Evolutionary conservation across 2,329 filamentous ascomycete species (phyloP).

Genomic region (Phialophora chinensis): DNA sequence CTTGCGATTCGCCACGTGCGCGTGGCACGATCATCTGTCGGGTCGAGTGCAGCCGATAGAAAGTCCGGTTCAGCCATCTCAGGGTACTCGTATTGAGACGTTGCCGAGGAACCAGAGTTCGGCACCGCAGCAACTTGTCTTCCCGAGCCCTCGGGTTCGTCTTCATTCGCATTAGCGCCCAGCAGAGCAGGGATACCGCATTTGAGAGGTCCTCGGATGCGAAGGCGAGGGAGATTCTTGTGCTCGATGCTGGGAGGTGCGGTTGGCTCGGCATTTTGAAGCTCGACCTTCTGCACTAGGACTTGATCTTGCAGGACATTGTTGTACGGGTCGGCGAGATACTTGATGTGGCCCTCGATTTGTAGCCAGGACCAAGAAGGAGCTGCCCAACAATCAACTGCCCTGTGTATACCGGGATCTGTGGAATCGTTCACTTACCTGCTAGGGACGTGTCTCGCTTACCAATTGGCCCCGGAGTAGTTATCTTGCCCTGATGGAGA

Average conservation of each 20-base stretch:
- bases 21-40: neutral
- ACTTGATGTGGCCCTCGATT: neutral
- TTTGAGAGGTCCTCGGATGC: neutral
- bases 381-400: neutral
- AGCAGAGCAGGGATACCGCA: neutral
- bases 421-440: neutral
- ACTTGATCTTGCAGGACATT: neutral
- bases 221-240: neutral
- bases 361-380: neutral
- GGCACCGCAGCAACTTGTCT: neutral
- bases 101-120: neutral
- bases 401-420: neutral
- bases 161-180: neutral
- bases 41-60: neutral
- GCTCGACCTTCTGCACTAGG: neutral
- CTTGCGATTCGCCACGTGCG: neutral
- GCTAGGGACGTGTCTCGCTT: neutral
- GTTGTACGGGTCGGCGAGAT: neutral
- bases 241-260: neutral
- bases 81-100: neutral
- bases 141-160: neutral
- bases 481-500: neutral
- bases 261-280: neutral
- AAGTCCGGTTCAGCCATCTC: neutral
- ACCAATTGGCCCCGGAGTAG: neutral